These are phyloP conservation scores for Tetrahymena borealis DNA, from an alignment of 73 alveolate species.

Conservation along the genomic window DNA sequence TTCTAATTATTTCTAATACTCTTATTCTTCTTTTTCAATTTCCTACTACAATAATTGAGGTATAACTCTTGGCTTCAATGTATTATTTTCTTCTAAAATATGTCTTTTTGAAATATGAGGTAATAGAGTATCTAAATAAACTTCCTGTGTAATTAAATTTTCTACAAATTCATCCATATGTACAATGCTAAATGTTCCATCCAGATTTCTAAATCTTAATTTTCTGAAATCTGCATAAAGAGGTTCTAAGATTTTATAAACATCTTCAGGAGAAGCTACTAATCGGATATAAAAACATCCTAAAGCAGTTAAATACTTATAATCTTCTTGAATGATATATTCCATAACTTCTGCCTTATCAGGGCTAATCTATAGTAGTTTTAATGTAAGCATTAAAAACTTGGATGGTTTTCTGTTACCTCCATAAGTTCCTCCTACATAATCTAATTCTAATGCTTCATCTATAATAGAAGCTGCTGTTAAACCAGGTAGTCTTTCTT, in stretches of 20 bases:
- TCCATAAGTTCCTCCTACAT: conserved; percentile 87
- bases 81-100: conserved; percentile 65
- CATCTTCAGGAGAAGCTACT: conserved; percentile 70
- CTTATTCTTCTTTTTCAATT: conserved; percentile 49
- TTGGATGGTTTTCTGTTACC: conserved; percentile 73
- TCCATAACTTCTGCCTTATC: conserved; percentile 72
- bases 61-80: conserved; percentile 52
- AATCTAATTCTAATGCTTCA: conserved; percentile 73
- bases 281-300: conserved; percentile 80
- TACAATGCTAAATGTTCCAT: conserved; percentile 53
- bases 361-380: conserved; percentile 79
- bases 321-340: conserved; percentile 66
- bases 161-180: conserved; percentile 86
- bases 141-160: conserved; percentile 62
- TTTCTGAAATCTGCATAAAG: conserved; percentile 77
- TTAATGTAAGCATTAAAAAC: conserved; percentile 75
- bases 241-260: conserved; percentile 73
- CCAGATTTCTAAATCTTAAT: conserved; percentile 55
- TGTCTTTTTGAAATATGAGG: conserved; percentile 71
- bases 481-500: conserved; percentile 82
- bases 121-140: conserved; percentile 58
- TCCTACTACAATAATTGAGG: conserved; percentile 42
- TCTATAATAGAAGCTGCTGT: conserved; percentile 86
- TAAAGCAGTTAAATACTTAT: conserved; percentile 76
- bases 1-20: conserved; percentile 36